phyloP scores from a whole-genome alignment of 2,329 filamentous ascomycete genomes.

The Calonectria honghensis region DNA sequence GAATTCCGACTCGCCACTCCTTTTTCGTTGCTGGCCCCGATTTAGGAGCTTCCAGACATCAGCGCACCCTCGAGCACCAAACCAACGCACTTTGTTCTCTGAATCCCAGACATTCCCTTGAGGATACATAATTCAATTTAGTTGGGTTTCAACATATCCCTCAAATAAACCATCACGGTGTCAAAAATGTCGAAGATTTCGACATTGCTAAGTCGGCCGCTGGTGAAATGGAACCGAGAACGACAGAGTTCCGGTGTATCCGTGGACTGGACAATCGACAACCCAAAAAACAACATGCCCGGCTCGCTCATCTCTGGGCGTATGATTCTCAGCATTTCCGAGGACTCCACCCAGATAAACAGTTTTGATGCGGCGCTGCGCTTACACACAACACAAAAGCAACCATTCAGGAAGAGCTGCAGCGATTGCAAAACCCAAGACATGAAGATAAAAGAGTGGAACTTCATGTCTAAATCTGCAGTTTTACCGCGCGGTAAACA shows the following conservation, averaged over 20 bases:
- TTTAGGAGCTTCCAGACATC: background rate
- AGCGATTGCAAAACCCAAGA: constrained; percentile 6
- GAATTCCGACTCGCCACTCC: background rate
- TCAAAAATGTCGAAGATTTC: constrained; percentile 9
- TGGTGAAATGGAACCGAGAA: constrained; percentile 11
- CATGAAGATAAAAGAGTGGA: background rate
- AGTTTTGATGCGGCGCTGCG: background rate
- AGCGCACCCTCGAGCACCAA: background rate
- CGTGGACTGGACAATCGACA: background rate
- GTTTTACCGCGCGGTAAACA: background rate
- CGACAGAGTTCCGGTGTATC: background rate
- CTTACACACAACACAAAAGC: background rate
- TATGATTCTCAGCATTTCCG: background rate
- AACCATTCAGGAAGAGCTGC: constrained; percentile 5
- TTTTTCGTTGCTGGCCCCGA: background rate
- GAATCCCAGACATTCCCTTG: background rate
- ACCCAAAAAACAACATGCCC: background rate
- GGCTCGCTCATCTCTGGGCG: background rate
- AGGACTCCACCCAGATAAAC: background rate
- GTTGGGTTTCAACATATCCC: background rate
- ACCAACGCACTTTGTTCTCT: background rate
- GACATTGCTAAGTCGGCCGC: constrained; percentile 7
- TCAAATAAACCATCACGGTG: background rate
- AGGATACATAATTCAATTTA: background rate
- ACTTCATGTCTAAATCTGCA: background rate